Percentiles rank a stretch among this genome's conserved stretches.
These are phyloP conservation scores for Macrophomina phaseolina DNA, from an alignment of 2,329 filamentous ascomycete species.

Conservation along the genomic window DNA sequence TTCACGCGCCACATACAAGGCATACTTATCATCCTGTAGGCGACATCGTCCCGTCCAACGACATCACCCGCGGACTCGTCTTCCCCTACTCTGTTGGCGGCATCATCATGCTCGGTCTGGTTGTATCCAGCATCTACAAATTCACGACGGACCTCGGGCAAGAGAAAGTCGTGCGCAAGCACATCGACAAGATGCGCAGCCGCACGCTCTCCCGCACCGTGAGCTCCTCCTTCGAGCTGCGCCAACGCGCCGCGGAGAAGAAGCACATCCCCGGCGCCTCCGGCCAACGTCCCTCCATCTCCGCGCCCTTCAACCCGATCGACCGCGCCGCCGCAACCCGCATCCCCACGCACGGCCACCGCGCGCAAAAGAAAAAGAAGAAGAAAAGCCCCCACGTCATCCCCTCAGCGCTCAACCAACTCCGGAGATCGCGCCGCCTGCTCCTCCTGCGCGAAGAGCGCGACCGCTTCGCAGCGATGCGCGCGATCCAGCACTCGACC, in stretches of 20 bases:
- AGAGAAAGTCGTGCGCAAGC: conserved; percentile 66
- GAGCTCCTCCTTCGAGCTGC: conserved; percentile 57
- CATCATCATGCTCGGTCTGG: conserved; percentile 82
- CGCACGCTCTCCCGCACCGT: conserved; percentile 62
- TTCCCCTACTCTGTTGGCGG: conserved; percentile 85
- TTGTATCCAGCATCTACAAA: conserved; percentile 78
- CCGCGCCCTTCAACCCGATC: conserved; percentile 31
- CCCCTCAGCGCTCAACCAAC: conserved; percentile 18
- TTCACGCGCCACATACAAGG: neutral
- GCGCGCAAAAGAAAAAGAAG: neutral
- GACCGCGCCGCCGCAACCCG: conserved; percentile 28
- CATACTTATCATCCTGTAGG: conserved; percentile 29
- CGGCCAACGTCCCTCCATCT: conserved; percentile 15
- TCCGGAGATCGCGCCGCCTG: conserved; percentile 50
- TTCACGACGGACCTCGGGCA: conserved; percentile 65
- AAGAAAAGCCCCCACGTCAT: neutral
- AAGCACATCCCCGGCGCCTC: neutral
- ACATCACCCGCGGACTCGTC: conserved; percentile 71
- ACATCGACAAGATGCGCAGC: conserved; percentile 61
- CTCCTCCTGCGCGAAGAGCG: conserved; percentile 64
- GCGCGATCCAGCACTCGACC: conserved; percentile 73
- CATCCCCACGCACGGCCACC: neutral
- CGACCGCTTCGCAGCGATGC: conserved; percentile 80
- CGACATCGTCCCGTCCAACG: conserved; percentile 62
- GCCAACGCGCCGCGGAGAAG: conserved; percentile 35